Evolutionary conservation across 1,284 basidiomycete genomes (phyloP).

Genomic region (Xerocomus nothofagi): DNA sequence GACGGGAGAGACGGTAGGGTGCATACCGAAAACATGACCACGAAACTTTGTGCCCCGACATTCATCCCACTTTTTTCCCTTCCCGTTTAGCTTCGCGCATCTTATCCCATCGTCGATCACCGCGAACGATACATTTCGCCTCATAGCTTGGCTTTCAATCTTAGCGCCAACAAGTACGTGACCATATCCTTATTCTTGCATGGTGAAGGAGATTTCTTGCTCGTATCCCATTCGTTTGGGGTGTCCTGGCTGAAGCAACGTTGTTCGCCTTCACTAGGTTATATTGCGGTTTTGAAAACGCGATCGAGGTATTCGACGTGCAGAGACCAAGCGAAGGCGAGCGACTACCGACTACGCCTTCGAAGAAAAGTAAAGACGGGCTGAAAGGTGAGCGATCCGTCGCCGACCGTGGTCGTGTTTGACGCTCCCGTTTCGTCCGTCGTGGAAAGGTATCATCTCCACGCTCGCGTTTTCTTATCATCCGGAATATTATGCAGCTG

Average conservation of each 20-base stretch:
- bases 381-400: constrained; percentile 63
- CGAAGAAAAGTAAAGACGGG: constrained; percentile 79
- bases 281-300: constrained; percentile 88
- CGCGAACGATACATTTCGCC: constrained; percentile 86
- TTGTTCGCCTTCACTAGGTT: constrained; percentile 48
- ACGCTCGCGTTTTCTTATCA: constrained; percentile 73
- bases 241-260: background rate
- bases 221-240: background rate
- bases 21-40: constrained; percentile 22
- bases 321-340: constrained; percentile 69
- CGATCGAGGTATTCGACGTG: constrained; percentile 88
- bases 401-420: background rate
- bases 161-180: constrained; percentile 62
- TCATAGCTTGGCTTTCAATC: constrained; percentile 78
- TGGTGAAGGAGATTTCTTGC: background rate
- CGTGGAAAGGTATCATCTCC: constrained; percentile 73
- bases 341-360: constrained; percentile 72
- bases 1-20: constrained; percentile 80
- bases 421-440: background rate
- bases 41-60: too few species aligned
- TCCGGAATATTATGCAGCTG: constrained; percentile 71
- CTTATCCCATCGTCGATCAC: constrained; percentile 89
- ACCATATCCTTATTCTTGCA: background rate
- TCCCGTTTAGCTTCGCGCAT: constrained; percentile 55
- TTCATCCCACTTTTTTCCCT: background rate